Conservation (phyloP, 345 rosid genomes). For the Eucalyptus regnans region DNA sequence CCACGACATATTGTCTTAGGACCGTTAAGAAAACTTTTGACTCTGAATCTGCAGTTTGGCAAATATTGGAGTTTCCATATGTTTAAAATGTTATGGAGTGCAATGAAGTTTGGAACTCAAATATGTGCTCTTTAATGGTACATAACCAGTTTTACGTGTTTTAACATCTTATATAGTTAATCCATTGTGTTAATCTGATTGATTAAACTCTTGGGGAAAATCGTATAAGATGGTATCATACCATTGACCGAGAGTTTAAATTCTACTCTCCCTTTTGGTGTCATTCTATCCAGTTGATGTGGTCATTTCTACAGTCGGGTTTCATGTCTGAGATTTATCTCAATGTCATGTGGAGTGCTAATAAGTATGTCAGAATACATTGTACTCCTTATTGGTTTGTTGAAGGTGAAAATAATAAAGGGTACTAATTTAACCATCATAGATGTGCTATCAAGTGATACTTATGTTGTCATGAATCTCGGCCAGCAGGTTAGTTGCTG, state of each 20-base stretch:
- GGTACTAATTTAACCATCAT: constrained; percentile 77
- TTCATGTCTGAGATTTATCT: not conserved
- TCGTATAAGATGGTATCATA: not conserved
- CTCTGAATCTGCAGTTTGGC: constrained; percentile 59
- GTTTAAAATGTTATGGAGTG: constrained; percentile 91
- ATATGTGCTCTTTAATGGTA: constrained; percentile 1
- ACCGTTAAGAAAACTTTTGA: not conserved
- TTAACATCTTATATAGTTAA: not conserved
- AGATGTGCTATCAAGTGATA: constrained; percentile 97
- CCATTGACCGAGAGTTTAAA: not conserved
- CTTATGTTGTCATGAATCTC: constrained; percentile 69
- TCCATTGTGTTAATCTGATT: not conserved
- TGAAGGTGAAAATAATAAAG: constrained; percentile 62
- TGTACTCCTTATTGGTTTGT: constrained; percentile 40
- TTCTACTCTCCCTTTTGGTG: not conserved
- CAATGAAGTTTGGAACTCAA: constrained; percentile 94
- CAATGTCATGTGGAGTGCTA: not conserved
- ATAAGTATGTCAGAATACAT: not conserved
- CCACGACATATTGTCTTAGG: not conserved
- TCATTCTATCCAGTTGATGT: not conserved
- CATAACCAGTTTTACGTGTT: not conserved
- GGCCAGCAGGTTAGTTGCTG: constrained; percentile 64
- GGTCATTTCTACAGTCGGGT: not conserved
- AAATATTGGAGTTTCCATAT: constrained; percentile 88
- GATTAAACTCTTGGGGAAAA: not conserved